phyloP scores from a whole-genome alignment of 2,329 filamentous ascomycete genomes.

The Epichloe baconii region DNA sequence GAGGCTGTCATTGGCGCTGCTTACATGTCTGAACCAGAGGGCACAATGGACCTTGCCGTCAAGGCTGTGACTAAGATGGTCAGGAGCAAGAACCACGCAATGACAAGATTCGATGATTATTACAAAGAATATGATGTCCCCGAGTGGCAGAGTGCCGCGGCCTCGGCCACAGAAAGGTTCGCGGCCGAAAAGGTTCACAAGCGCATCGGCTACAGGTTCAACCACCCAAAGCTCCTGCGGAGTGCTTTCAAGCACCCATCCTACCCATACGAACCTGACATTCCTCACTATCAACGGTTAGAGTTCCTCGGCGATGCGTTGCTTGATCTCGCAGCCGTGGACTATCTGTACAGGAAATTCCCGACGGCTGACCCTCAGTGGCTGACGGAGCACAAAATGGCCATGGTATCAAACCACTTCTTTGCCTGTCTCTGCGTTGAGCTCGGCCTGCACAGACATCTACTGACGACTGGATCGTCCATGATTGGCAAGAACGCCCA shows the following conservation, averaged over 20 bases:
- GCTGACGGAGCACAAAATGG: slow-evolving; percentile 98
- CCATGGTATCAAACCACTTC: slow-evolving; percentile 97
- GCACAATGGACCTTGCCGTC: slow-evolving; percentile 43
- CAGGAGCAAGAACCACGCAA: slow-evolving; percentile 53
- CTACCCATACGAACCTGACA: slow-evolving; percentile 56
- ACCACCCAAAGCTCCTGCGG: slow-evolving; percentile 59
- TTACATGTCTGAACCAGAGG: slow-evolving; percentile 34
- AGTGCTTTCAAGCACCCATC: slow-evolving; percentile 86
- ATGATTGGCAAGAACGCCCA: slow-evolving; percentile 32
- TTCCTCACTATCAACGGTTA: slow-evolving; percentile 80
- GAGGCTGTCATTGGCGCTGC: slow-evolving; percentile 89
- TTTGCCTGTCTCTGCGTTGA: slow-evolving; percentile 68
- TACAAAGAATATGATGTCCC: slow-evolving; percentile 54
- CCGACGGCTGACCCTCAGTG: slow-evolving; percentile 81
- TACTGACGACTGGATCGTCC: slow-evolving; percentile 40
- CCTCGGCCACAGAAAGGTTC: slow-evolving; percentile 55
- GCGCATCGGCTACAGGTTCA: slow-evolving; percentile 51
- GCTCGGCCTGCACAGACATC: slow-evolving; percentile 62
- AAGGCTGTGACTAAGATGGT: slow-evolving; percentile 57
- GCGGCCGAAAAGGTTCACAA: slow-evolving; percentile 51
- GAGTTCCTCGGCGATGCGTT: slow-evolving; percentile 88
- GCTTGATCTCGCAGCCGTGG: slow-evolving; percentile 74
- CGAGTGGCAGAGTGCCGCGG: slow-evolving; percentile 49
- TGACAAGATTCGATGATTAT: slow-evolving; percentile 62
- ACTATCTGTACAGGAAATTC: slow-evolving; percentile 65